A percentile compares a stretch with the other conserved stretches of the same genome.
Evolutionary conservation across 331 rosid species (phyloP).

Genomic region (Acacia concinna): DNA sequence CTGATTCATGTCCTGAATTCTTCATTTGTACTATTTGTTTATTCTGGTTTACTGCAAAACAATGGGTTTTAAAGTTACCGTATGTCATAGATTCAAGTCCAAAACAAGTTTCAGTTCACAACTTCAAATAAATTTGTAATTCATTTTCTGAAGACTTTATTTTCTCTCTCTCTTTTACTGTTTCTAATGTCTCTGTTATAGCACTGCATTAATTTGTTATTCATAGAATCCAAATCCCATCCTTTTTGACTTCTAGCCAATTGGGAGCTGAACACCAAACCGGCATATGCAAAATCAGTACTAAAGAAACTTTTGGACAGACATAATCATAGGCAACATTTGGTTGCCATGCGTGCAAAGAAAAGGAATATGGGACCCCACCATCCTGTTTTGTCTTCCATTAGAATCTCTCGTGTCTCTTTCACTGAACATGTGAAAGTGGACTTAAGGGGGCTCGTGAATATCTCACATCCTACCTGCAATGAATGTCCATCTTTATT

Average conservation of each 20-base stretch:
- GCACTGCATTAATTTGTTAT: not conserved
- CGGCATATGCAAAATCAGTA: not conserved
- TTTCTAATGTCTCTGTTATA: not conserved
- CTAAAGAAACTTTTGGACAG: conserved; percentile 27
- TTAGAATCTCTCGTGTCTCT: conserved; percentile 28
- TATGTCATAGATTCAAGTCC: too few species aligned
- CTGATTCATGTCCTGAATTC: too few species aligned
- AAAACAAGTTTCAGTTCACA: too few species aligned
- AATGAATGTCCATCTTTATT: conserved; percentile 5
- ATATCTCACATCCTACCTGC: conserved; percentile 1
- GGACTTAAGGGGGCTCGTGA: conserved; percentile 25
- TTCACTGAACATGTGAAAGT: conserved; percentile 25
- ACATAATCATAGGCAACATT: conserved; percentile 42
- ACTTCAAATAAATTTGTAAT: too few species aligned
- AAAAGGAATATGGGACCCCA: conserved; percentile 40
- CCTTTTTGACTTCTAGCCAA: conserved; percentile 19
- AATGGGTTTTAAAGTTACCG: too few species aligned
- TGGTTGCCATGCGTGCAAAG: conserved; percentile 50
- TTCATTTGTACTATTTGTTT: too few species aligned
- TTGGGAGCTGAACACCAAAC: not conserved
- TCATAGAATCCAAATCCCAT: not conserved
- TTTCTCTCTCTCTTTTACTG: not conserved
- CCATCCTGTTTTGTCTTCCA: conserved; percentile 43
- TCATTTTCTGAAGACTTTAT: too few species aligned
- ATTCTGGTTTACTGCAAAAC: too few species aligned